Evolutionary conservation across 2,329 filamentous ascomycete species (phyloP), one percentile per base, ranked within the genome.

Genomic region (Paraconiothyrium brasiliense): DNA sequence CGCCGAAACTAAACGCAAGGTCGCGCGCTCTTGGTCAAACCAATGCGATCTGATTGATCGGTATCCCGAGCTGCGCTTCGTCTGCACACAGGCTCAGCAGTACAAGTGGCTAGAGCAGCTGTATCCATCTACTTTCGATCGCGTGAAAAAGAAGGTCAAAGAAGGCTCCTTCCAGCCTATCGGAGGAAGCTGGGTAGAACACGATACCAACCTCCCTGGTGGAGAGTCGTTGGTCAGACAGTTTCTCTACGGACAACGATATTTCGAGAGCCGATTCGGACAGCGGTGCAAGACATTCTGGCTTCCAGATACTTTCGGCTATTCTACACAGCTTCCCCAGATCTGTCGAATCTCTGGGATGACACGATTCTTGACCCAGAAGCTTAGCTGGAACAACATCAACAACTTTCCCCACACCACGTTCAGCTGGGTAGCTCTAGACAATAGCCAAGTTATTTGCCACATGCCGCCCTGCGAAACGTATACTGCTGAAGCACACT

Each of bases 301-400:
- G 95, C 86, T 99, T 7, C 95, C 95, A 0, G 95, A 99, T 78
- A 99, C 95, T 0, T 99, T 99, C 81, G 95, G 95, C 14, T 99
- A 99, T 81, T 97, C 94, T 0, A 91, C 91, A 54, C 95, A 99
- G 79, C 86, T 99, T 46, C 95, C 95, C 13, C 95, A 99, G 75
- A 84, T 99, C 46, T 98, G 93, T 76, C 91, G 94, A 3, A 83
- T 97, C 32, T 92, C 95, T n/a, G 94, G 93, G 22, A 98, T 99
- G 95, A 92, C 88, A 60, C 89, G 94, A 37, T 99, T 99, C 84
- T 91, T 99, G 73, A 99, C 95, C 0, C 95, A 99, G 79, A 99
- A 99, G 82, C 84, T 99, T 62, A 98, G 94, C 83, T 99, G 95
- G 95, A 98, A 98, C 83, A 98, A 98, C 78, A 98, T 98, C 85